phyloP scores from a whole-genome alignment of 1,284 basidiomycete genomes.

The Filobasidium uniguttulatum region DNA sequence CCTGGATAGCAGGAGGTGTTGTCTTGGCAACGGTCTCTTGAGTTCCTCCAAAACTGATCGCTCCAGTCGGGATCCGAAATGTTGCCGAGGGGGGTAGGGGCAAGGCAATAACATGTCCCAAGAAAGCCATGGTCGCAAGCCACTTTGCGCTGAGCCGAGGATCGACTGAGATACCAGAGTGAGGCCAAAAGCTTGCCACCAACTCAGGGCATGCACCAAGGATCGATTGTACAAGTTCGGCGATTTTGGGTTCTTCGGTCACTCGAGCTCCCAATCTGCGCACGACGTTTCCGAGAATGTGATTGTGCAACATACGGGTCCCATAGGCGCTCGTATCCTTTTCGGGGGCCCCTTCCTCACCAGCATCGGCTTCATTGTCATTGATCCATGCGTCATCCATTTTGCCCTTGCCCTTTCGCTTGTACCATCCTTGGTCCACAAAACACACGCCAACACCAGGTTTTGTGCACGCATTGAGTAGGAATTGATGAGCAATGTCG shows the following conservation, averaged over 20 bases:
- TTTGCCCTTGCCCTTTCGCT: slow-evolving; percentile 41
- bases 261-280: slow-evolving; percentile 51
- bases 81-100: slow-evolving; percentile 49
- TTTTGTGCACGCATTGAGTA: slow-evolving; percentile 70
- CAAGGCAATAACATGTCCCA: slow-evolving; percentile 60
- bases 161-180: slow-evolving; percentile 61
- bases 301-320: slow-evolving; percentile 47
- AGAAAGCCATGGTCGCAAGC: slow-evolving; percentile 73
- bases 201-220: slow-evolving; percentile 72
- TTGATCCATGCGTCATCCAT: slow-evolving; percentile 28
- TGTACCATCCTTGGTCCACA: slow-evolving; percentile 80
- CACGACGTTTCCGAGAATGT: slow-evolving; percentile 63
- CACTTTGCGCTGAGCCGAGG: slow-evolving; percentile 75
- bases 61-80: slow-evolving; percentile 42
- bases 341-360: slow-evolving; percentile 24
- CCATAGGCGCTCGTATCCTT: slow-evolving; percentile 33
- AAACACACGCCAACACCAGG: slow-evolving; percentile 80
- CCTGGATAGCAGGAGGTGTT: slow-evolving; percentile 54
- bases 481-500: slow-evolving; percentile 72
- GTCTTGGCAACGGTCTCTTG: slow-evolving; percentile 43
- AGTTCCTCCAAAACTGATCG: slow-evolving; percentile 17
- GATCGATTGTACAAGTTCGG: slow-evolving; percentile 68
- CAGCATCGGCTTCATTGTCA: slow-evolving; percentile 30
- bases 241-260: slow-evolving; percentile 63
- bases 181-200: slow-evolving; percentile 66